Evolutionary conservation across 371 early-diverging fungal species (phyloP).

Genomic region (Entomophthora muscae): DNA sequence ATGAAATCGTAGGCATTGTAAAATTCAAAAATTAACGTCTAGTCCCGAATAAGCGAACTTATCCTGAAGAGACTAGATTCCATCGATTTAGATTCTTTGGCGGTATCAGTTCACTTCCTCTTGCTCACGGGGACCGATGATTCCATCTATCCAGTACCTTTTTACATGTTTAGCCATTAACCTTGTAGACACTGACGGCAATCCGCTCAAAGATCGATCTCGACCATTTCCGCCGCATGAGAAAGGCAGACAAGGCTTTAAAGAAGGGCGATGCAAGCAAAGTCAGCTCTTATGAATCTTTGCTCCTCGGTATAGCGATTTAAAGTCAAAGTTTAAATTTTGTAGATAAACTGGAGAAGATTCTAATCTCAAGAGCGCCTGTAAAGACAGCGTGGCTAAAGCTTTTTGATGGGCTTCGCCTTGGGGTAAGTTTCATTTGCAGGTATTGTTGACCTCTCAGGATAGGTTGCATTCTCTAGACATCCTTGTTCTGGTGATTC

Average conservation of each 20-base stretch:
- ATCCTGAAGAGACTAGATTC: not conserved
- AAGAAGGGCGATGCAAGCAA: not conserved
- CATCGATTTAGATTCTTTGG: not conserved
- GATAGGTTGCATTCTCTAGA: slow-evolving; percentile 29
- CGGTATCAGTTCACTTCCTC: slow-evolving; percentile 2
- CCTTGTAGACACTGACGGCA: not conserved
- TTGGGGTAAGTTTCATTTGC: not conserved
- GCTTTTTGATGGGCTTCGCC: not conserved
- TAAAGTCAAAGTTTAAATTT: not conserved
- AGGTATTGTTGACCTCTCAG: slow-evolving; percentile 17
- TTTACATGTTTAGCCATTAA: not conserved
- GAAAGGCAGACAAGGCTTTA: too few species aligned
- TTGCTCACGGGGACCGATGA: not conserved
- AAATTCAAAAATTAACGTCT: not conserved
- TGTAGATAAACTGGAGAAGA: not conserved
- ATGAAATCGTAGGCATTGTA: not conserved
- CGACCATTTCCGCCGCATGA: not conserved
- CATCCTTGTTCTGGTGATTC: slow-evolving; percentile 37
- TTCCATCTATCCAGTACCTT: not conserved
- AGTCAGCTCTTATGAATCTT: not conserved
- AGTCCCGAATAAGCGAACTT: not conserved
- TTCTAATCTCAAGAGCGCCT: not conserved
- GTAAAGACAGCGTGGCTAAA: not conserved
- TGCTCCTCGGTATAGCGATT: not conserved
- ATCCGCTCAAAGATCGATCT: not conserved